Evolutionary conservation across 2,329 filamentous ascomycete species (phyloP), one percentile per base, ranked within the genome.

Genomic region (Aspergillus bombycis): DNA sequence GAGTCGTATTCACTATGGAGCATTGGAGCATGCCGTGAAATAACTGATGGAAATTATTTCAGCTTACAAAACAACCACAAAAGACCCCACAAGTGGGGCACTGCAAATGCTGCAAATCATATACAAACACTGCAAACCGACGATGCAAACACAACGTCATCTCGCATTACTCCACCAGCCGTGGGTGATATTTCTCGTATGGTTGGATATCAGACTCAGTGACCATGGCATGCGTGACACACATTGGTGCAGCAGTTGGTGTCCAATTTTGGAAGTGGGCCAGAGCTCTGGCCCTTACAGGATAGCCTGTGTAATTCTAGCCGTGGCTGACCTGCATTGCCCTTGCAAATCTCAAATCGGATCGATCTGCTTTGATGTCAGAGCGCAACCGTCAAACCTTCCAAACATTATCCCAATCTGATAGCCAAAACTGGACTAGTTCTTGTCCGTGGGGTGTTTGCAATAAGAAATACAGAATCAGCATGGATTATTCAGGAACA

Each of bases 61-160:
- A 48, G 54, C 30, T 64, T 5, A 28, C 26, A 28, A 67, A 67
- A 67, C 16, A 2, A 1, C 58, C 9, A 63, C 67, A 67, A 64
- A 46, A 23, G n/a, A 46, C n/a, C 23, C 46, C 46, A 50, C 38
- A 41, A 21, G 48, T 34, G 48, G 48, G 48, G 48, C 10, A 12
- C 4, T 34, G 57, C 67, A 71, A 73, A 70, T 62, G 50, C 1
- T 54, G 52, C 65, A 70, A 67, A 65, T 30, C 11, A 23, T 12
- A 26, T 58, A 19, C 53, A 65, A 62, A 65, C 30, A 21, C 19
- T 14, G 41, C 65, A 67, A 69, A 67, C 62, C 41, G 67, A 62
- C 48, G 30, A 52, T 62, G 60, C 65, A 69, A 68, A 66, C 60
- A 54, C 12, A 21, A 62, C 63, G 67, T 68, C 65, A 64, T 55